Conservation (phyloP, 495 filamentous ascomycete species). For the Penicillium simplicissimum region DNA sequence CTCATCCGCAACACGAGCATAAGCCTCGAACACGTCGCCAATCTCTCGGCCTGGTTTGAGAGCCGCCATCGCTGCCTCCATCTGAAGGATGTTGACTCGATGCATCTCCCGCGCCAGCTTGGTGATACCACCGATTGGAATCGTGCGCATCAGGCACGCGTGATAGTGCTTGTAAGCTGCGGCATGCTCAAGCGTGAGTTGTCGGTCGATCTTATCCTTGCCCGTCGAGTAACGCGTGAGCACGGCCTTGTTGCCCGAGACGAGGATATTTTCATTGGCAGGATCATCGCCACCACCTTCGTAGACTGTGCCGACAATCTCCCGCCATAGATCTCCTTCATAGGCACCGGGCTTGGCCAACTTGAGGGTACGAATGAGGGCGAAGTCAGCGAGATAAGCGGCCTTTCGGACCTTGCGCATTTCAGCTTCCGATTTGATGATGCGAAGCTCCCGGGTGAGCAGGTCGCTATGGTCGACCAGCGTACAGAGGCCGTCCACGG, state of each 20-base stretch:
- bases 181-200: slow-evolving; percentile 28
- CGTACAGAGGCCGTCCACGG: slow-evolving; percentile 18
- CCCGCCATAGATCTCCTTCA: slow-evolving; percentile 27
- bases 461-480: slow-evolving; percentile 25
- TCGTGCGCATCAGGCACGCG: slow-evolving; percentile 27
- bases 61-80: slow-evolving; percentile 25
- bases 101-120: slow-evolving; percentile 26
- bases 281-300: slow-evolving; percentile 29
- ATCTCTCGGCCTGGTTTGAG: slow-evolving; percentile 25
- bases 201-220: slow-evolving; percentile 25
- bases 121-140: slow-evolving; percentile 26
- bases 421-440: slow-evolving; percentile 26
- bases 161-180: slow-evolving; percentile 30
- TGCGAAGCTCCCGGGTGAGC: slow-evolving; percentile 24
- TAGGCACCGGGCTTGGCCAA: slow-evolving; percentile 28
- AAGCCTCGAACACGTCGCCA: slow-evolving; percentile 29
- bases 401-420: slow-evolving; percentile 30
- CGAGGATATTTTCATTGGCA: slow-evolving; percentile 31
- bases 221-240: slow-evolving; percentile 28
- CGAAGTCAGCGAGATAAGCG: slow-evolving; percentile 27
- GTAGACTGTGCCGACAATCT: slow-evolving; percentile 26
- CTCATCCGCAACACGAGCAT: slow-evolving; percentile 27
- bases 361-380: slow-evolving; percentile 24
- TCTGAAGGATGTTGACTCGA: slow-evolving; percentile 27
- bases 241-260: slow-evolving; percentile 31